Conservation (phyloP, 106 monocot species). For the Dioscorea zingiberensis region DNA sequence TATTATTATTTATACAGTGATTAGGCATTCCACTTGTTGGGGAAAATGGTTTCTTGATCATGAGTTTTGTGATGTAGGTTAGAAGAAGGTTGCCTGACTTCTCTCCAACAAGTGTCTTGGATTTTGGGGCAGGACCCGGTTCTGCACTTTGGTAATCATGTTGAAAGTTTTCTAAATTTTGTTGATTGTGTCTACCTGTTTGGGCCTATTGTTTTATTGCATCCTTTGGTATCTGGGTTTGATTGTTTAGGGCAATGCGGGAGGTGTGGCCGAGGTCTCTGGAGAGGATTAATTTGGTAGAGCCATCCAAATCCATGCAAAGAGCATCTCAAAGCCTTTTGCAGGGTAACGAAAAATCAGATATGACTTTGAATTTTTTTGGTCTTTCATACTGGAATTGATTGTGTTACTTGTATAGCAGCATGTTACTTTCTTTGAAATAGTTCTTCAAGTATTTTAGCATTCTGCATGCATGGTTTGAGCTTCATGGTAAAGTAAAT, state of each 20-base stretch:
- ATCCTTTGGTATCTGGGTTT: background rate
- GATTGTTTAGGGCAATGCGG: conserved; percentile 70
- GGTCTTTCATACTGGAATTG: no score
- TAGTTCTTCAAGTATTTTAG: no score
- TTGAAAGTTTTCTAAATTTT: background rate
- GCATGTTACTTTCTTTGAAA: no score
- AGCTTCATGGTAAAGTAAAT: no score
- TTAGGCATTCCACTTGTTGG: no score
- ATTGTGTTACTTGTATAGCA: no score
- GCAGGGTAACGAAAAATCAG: conserved; percentile 24
- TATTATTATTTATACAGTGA: background rate
- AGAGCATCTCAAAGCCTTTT: conserved; percentile 74
- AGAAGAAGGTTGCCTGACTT: conserved; percentile 72
- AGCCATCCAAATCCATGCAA: conserved; percentile 96
- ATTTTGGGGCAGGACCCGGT: conserved; percentile 93
- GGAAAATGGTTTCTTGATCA: background rate
- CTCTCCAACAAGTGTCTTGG: conserved; percentile 64
- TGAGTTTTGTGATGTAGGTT: conserved; percentile 27
- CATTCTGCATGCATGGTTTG: no score
- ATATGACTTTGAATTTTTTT: no score
- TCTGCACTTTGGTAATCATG: conserved; percentile 70
- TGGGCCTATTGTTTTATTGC: background rate
- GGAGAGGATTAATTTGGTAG: conserved; percentile 77
- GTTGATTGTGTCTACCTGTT: no score
- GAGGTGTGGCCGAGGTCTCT: conserved; percentile 84